Conservation (phyloP, 306 rosid genomes). For the Dicorynia guianensis region DNA sequence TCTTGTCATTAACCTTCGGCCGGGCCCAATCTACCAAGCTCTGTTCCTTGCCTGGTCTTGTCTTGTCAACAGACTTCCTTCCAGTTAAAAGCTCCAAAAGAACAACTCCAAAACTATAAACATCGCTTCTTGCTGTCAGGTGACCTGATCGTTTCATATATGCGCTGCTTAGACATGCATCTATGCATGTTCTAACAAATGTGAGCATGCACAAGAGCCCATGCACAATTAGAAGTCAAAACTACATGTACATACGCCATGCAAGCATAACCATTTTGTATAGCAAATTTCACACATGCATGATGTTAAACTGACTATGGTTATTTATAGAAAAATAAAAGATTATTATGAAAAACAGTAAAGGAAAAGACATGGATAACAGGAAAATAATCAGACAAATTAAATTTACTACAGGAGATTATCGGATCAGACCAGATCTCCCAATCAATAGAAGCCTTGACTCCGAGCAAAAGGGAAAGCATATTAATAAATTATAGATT, state of each 20-base stretch:
- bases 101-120: constrained; percentile 97
- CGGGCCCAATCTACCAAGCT: constrained; percentile 99
- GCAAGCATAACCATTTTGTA: constrained; percentile 22
- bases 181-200: constrained; percentile 29
- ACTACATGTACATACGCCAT: constrained; percentile 23
- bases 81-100: constrained; percentile 98
- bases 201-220: constrained; percentile 16
- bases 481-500: neutral
- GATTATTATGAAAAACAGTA: neutral
- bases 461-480: neutral
- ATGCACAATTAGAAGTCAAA: constrained; percentile 22
- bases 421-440: too few species aligned
- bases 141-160: constrained; percentile 75
- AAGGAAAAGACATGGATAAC: neutral
- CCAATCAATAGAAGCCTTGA: too few species aligned
- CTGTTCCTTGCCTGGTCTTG: constrained; percentile 95
- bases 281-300: neutral
- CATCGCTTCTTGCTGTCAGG: constrained; percentile 97
- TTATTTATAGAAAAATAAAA: neutral
- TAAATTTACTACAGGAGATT: neutral
- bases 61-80: constrained; percentile 92
- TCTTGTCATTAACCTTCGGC: constrained; percentile 95
- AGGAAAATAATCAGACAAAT: constrained; percentile 16
- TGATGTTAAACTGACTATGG: constrained; percentile 5
- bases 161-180: constrained; percentile 38